phyloP scores from a whole-genome alignment of 192 early-diverging fungal genomes.

The Coemansia sp. region DNA sequence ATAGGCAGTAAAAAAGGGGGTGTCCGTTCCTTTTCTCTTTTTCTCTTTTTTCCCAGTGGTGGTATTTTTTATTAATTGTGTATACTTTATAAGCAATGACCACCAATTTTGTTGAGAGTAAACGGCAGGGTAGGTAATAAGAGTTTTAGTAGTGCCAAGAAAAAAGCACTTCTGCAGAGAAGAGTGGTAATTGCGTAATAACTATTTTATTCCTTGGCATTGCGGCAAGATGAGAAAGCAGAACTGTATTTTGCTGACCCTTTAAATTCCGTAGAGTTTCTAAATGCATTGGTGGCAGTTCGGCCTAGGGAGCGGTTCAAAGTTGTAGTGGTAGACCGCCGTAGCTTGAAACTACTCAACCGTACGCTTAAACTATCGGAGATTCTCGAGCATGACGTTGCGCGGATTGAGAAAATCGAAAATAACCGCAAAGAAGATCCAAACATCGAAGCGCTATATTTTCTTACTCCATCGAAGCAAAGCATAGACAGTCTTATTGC shows the following conservation, averaged over 20 bases:
- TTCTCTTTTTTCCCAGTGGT: neutral
- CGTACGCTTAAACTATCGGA: slow-evolving; percentile 42
- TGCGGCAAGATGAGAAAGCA: neutral
- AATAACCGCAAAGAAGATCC: slow-evolving; percentile 46
- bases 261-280: slow-evolving; percentile 36
- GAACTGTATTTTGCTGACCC: neutral
- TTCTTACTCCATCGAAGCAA: slow-evolving; percentile 51
- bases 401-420: slow-evolving; percentile 50
- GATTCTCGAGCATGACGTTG: slow-evolving; percentile 47
- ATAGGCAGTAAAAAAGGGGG: neutral
- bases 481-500: slow-evolving; percentile 36
- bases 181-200: neutral
- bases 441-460: slow-evolving; percentile 51
- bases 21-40: neutral
- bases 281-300: slow-evolving; percentile 47
- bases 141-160: neutral
- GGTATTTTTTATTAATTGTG: neutral
- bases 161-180: neutral
- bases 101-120: slow-evolving; percentile 34
- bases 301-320: slow-evolving; percentile 51
- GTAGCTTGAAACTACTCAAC: slow-evolving; percentile 46
- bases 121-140: slow-evolving; percentile 37
- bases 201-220: neutral
- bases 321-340: slow-evolving; percentile 49
- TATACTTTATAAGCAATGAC: slow-evolving; percentile 25